A percentile compares a stretch with the other conserved stretches of the same genome.
These are phyloP conservation scores for Fusarium staphyleae DNA, from an alignment of 2,329 filamentous ascomycete genomes.

Conservation along the genomic window DNA sequence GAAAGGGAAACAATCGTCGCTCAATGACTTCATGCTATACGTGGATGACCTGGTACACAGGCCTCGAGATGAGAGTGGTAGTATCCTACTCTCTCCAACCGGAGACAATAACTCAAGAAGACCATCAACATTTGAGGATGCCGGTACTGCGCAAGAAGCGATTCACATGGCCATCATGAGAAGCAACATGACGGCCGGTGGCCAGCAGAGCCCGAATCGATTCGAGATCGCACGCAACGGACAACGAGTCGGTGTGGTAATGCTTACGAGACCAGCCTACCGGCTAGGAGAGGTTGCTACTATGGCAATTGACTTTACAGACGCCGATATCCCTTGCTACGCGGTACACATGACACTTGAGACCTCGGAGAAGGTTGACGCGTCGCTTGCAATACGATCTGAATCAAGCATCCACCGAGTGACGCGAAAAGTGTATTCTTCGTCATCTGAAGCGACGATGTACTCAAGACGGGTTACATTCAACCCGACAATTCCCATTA, in stretches of 20 bases:
- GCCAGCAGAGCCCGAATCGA: slow-evolving; percentile 84
- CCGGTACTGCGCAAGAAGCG: slow-evolving; percentile 75
- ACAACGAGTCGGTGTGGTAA: slow-evolving; percentile 88
- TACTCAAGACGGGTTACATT: slow-evolving; percentile 83
- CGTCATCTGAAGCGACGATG: slow-evolving; percentile 80
- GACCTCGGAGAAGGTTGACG: slow-evolving; percentile 83
- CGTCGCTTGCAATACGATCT: slow-evolving; percentile 81
- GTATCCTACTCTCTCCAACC: slow-evolving; percentile 76
- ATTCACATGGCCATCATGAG: slow-evolving; percentile 92
- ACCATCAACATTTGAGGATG: slow-evolving; percentile 62
- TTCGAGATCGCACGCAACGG: slow-evolving; percentile 95
- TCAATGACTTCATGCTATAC: slow-evolving; percentile 76
- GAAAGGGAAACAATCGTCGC: slow-evolving; percentile 48
- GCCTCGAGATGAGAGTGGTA: slow-evolving; percentile 59
- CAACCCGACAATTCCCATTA: slow-evolving; percentile 80
- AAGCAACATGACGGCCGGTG: slow-evolving; percentile 71
- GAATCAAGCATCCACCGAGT: slow-evolving; percentile 86
- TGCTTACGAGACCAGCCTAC: slow-evolving; percentile 87
- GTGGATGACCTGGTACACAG: slow-evolving; percentile 76
- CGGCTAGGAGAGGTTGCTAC: slow-evolving; percentile 87
- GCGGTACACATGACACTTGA: slow-evolving; percentile 85
- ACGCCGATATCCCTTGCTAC: slow-evolving; percentile 82
- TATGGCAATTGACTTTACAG: slow-evolving; percentile 82
- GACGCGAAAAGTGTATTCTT: slow-evolving; percentile 81
- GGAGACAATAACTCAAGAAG: slow-evolving; percentile 63